Conservation (phyloP, 2,329 filamentous ascomycete genomes). For the Gliomastix tumulicola region DNA sequence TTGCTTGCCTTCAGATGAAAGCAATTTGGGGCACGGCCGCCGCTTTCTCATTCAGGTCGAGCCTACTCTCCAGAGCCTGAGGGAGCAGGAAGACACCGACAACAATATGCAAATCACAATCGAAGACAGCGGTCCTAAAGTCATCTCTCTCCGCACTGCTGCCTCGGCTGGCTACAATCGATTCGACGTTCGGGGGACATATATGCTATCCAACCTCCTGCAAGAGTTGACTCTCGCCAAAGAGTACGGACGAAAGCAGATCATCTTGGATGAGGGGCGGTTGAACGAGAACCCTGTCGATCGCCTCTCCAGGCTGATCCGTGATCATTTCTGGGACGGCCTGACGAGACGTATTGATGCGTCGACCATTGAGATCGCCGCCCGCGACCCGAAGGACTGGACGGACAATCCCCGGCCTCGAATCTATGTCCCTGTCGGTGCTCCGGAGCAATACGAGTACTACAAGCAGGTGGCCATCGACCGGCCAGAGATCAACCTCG, state of each 20-base stretch:
- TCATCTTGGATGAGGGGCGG: conserved; percentile 84
- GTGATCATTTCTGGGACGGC: conserved; percentile 86
- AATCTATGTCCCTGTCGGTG: conserved; percentile 82
- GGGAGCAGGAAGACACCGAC: conserved; percentile 87
- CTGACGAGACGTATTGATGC: conserved; percentile 87
- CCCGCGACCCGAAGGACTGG: conserved; percentile 91
- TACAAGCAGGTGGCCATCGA: conserved; percentile 75
- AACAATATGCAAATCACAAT: conserved; percentile 96
- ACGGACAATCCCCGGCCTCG: conserved; percentile 81
- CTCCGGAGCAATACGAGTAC: conserved; percentile 83
- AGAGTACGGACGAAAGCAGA: conserved; percentile 81
- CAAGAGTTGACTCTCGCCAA: conserved; percentile 92
- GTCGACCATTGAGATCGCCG: conserved; percentile 78
- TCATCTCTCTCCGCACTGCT: conserved; percentile 76
- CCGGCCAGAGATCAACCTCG: conserved; percentile 75
- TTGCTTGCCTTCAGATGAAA: conserved; percentile 59
- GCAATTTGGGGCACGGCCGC: conserved; percentile 55
- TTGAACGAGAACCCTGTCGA: conserved; percentile 94
- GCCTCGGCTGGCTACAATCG: conserved; percentile 80
- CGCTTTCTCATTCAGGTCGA: conserved; percentile 86
- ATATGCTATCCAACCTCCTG: conserved; percentile 93
- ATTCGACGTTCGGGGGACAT: conserved; percentile 89
- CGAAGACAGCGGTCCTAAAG: conserved; percentile 90
- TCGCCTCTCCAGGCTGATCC: conserved; percentile 78
- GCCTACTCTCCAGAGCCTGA: conserved; percentile 68